Evolutionary conservation across 2,329 filamentous ascomycete species (phyloP).

Genomic region (Sporothrix humicola): DNA sequence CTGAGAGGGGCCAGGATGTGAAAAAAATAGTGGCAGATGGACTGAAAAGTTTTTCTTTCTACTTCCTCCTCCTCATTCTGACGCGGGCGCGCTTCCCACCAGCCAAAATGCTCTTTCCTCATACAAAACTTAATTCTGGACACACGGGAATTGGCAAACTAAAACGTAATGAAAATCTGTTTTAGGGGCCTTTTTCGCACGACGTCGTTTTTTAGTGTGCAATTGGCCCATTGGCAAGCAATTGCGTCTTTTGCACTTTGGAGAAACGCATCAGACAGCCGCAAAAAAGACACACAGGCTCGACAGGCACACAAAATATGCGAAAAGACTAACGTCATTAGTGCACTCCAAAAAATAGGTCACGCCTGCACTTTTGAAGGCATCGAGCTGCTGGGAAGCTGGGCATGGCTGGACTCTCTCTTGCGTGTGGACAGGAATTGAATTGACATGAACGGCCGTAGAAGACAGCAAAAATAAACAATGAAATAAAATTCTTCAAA

Average conservation of each 20-base stretch:
- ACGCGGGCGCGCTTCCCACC: not conserved
- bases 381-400: not conserved
- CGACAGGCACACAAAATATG: not conserved
- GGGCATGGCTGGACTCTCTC: slow-evolving; percentile 15
- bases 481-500: not conserved
- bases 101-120: not conserved
- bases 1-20: not conserved
- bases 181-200: slow-evolving; percentile 10
- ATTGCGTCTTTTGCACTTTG: not conserved
- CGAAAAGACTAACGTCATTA: slow-evolving; percentile 1
- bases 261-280: not conserved
- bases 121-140: slow-evolving; percentile 19
- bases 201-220: slow-evolving; percentile 17
- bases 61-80: not conserved
- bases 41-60: slow-evolving; percentile 24
- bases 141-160: slow-evolving; percentile 36
- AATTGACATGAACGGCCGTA: not conserved
- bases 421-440: slow-evolving; percentile 9
- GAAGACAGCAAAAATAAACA: not conserved
- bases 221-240: slow-evolving; percentile 9
- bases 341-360: not conserved
- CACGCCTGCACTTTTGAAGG: slow-evolving; percentile 3
- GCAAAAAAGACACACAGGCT: not conserved
- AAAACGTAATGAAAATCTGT: slow-evolving; percentile 40
- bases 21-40: slow-evolving; percentile 13